phyloP scores from a whole-genome alignment of 768 basidiomycete genomes.

The Lentinula lateritia region DNA sequence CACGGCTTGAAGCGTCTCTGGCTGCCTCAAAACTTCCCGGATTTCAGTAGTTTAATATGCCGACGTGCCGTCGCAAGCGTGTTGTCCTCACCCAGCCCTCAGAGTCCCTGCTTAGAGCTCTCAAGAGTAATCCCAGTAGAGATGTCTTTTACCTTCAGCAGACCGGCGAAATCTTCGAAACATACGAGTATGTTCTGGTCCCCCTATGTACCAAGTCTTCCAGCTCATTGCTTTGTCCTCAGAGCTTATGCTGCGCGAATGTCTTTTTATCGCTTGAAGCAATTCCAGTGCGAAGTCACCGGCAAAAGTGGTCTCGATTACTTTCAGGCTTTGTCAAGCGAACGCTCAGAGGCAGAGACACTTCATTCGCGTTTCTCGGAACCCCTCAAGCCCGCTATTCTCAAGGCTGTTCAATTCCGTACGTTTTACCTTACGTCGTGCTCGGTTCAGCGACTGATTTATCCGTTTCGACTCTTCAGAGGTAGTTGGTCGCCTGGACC shows the following conservation, averaged over 20 bases:
- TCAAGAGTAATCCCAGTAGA: slow-evolving; percentile 57
- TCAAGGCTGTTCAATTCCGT: slow-evolving; percentile 97
- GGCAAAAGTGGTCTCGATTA: slow-evolving; percentile 93
- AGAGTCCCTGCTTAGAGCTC: slow-evolving; percentile 58
- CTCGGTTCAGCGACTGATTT: slow-evolving; percentile 8
- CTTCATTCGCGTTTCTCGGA: slow-evolving; percentile 91
- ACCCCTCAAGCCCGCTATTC: slow-evolving; percentile 85
- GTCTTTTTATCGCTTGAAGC: slow-evolving; percentile 90
- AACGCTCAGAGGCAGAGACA: slow-evolving; percentile 82
- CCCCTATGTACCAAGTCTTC: slow-evolving; percentile 18
- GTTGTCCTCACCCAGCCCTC: slow-evolving; percentile 84
- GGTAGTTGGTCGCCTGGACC: slow-evolving; percentile 94
- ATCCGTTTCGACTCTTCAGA: slow-evolving; percentile 43
- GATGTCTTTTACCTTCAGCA: slow-evolving; percentile 89
- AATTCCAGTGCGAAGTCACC: slow-evolving; percentile 96
- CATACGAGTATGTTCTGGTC: slow-evolving; percentile 75
- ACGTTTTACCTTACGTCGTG: slow-evolving; percentile 32
- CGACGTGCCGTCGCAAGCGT: slow-evolving; percentile 85
- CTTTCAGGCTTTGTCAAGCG: slow-evolving; percentile 90
- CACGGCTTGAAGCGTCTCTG: slow-evolving; percentile 1
- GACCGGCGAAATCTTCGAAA: slow-evolving; percentile 96
- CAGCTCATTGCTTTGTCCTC: slow-evolving; percentile 13
- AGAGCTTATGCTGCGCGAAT: slow-evolving; percentile 85
- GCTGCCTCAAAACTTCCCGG: slow-evolving; percentile 19
- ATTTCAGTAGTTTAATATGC: slow-evolving; percentile 45